These are phyloP conservation scores for Prunus davidiana DNA, from an alignment of 306 rosid genomes.

Conservation along the genomic window DNA sequence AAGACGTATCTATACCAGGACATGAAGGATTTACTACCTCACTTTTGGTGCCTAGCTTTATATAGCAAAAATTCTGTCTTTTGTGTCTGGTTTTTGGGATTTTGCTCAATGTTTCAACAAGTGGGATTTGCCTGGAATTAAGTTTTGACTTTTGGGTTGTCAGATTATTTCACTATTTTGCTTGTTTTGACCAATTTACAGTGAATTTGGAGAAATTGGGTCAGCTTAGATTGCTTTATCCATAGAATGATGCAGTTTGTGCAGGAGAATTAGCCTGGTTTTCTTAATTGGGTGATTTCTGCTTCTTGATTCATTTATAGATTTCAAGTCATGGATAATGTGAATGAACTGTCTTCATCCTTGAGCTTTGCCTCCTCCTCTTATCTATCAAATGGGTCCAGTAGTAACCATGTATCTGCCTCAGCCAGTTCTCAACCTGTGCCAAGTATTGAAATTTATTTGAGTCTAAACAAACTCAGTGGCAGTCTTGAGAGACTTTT, in stretches of 20 bases:
- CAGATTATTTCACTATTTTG: not conserved
- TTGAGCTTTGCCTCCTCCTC: conserved; percentile 74
- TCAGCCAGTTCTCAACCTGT: conserved; percentile 39
- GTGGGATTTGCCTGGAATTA: conserved; percentile 1
- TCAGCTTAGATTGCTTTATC: conserved; percentile 7
- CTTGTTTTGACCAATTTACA: conserved; percentile 13
- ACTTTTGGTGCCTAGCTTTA: not conserved
- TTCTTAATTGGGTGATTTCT: conserved; percentile 4
- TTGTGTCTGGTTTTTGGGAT: not conserved
- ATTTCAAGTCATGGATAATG: conserved; percentile 50
- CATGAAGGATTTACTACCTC: not conserved
- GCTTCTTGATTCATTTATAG: conserved; percentile 24
- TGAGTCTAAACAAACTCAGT: conserved; percentile 73
- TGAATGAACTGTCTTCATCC: conserved; percentile 66
- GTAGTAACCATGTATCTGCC: conserved; percentile 41
- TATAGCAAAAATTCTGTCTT: not conserved
- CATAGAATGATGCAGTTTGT: not conserved
- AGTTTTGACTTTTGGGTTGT: not conserved
- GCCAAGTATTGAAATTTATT: conserved; percentile 38
- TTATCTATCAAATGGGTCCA: conserved; percentile 64
- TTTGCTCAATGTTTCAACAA: conserved; percentile 5
- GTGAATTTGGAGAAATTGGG: conserved; percentile 11
- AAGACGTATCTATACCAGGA: not conserved
- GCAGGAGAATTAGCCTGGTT: conserved; percentile 8
- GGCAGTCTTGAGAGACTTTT: conserved; percentile 74